Conservation (phyloP, 202 grass and related monocot genomes). For the Digitaria exilis region DNA sequence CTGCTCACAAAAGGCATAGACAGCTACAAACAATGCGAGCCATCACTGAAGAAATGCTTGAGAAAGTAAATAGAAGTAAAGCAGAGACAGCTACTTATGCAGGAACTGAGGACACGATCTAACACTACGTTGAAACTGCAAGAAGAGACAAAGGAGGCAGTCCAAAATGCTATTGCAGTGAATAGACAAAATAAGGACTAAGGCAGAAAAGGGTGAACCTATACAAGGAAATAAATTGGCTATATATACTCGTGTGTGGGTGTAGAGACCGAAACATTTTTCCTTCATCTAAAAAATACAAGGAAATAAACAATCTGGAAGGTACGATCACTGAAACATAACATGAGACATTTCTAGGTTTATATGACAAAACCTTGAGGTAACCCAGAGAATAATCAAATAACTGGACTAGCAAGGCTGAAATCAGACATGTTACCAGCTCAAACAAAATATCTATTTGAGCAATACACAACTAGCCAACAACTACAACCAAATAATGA, state of each 20-base stretch:
- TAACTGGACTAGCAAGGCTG: not conserved
- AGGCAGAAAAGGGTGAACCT: not conserved
- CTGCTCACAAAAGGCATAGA: not conserved
- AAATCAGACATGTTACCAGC: not conserved
- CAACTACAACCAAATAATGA: not conserved
- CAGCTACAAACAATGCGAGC: constrained; percentile 16
- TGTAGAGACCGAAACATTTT: too few relatives aligned
- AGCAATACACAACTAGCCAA: not conserved
- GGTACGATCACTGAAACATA: not conserved
- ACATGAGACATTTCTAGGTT: not conserved
- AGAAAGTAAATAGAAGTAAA: not conserved
- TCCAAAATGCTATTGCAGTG: not conserved
- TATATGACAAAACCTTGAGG: not conserved
- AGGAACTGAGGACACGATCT: not conserved
- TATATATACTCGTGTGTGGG: too few relatives aligned
- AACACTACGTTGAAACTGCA: not conserved
- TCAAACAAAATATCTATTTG: not conserved
- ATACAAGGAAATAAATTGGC: not conserved
- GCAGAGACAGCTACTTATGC: not conserved
- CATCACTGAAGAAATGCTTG: not conserved
- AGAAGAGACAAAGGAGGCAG: not conserved
- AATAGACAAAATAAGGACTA: not conserved
- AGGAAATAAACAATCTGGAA: not conserved
- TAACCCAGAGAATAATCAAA: not conserved
- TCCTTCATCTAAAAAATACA: not conserved